Base-by-base conservation (phyloP, 352 stramenopile genomes). In the Saprolegnia parasitica region DNA sequence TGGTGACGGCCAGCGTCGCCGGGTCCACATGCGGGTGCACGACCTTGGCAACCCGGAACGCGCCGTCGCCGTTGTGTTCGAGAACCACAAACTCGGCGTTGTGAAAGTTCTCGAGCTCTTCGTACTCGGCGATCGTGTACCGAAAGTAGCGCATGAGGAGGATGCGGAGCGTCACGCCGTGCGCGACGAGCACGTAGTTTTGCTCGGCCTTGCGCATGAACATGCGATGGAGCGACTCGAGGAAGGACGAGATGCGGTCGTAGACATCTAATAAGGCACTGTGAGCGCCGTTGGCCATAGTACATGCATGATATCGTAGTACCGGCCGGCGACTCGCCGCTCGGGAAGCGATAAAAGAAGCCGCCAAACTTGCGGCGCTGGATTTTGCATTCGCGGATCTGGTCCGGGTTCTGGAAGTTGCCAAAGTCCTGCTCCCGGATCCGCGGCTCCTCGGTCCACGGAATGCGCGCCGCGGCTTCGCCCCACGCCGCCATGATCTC, bases 401-500 rank as follows among this genome's bases (percentile, higher is more conserved):
- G 89, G 32, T 81, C 66, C 4, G 84, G 84, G 6, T 95, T 83
- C 56, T 96, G 87, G 72, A 95, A 96, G 63, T 96, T 96, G 63
- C 86, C 89, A 80, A 96, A 96, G 65, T 96, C 86, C 68, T 96
- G 89, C 56, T 96, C 89, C 15, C 86, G 81, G 56, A 96, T 94
- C 11, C 87, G 86, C 9, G 88, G 87, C 63, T 96, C 89, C 57
- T 96, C 87, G 4, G 73, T 78, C 83, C 86, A 90, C 42, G 84
- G 84, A 50, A 93, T 83, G 24, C 78, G 49, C 21, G 78, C 77
- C 26, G 74, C 80, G 26, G 82, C 75, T 40, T 77, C 75, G 5
- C 79, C 82, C 81, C 78, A 93, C 1, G 85, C 80, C 57, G 87
- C 89, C 13, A 82, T 72, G 24, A 96, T 90, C 26, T 81, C 83